Percentiles rank a stretch among this genome's conserved stretches.
phyloP scores from a whole-genome alignment of 331 rosid genomes.

The Pyracantha coccinea region DNA sequence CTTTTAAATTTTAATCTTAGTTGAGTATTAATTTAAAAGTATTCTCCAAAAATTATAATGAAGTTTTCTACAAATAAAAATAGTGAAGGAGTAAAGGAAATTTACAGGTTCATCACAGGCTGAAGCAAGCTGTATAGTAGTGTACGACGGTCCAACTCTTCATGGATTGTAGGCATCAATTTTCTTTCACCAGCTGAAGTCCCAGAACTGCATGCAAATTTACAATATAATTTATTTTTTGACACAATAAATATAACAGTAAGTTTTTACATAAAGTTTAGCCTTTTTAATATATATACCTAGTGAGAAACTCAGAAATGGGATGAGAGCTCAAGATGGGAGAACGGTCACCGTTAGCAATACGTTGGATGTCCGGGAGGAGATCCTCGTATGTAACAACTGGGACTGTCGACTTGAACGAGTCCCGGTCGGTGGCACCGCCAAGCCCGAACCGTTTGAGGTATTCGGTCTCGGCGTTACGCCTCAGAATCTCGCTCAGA shows the following conservation, averaged over 20 bases:
- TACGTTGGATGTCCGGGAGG: conserved; percentile 66
- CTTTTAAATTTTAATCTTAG: no score
- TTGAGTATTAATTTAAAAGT: no score
- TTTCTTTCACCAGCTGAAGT: conserved; percentile 94
- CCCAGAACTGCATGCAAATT: conserved; percentile 56
- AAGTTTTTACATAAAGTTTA: no score
- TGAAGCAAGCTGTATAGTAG: conserved; percentile 66
- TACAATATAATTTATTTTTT: not conserved
- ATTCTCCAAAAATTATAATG: no score
- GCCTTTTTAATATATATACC: conserved; percentile 24
- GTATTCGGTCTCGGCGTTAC: conserved; percentile 63
- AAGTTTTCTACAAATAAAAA: not conserved
- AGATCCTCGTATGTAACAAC: conserved; percentile 74
- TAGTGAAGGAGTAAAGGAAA: not conserved
- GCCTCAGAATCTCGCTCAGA: conserved; percentile 47
- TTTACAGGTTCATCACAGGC: conserved; percentile 83
- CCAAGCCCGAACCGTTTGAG: conserved; percentile 39
- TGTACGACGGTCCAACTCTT: conserved; percentile 81
- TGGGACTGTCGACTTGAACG: conserved; percentile 62
- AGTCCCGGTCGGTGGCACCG: conserved; percentile 60
- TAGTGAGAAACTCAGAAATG: conserved; percentile 89
- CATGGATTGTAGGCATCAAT: conserved; percentile 72
- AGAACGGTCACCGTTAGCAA: conserved; percentile 81
- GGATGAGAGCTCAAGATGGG: conserved; percentile 58
- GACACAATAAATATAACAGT: not conserved